A percentile compares a stretch with the other conserved stretches of the same genome.
Conservation (phyloP, 2,329 filamentous ascomycete species). For the Ophiostoma ips region DNA sequence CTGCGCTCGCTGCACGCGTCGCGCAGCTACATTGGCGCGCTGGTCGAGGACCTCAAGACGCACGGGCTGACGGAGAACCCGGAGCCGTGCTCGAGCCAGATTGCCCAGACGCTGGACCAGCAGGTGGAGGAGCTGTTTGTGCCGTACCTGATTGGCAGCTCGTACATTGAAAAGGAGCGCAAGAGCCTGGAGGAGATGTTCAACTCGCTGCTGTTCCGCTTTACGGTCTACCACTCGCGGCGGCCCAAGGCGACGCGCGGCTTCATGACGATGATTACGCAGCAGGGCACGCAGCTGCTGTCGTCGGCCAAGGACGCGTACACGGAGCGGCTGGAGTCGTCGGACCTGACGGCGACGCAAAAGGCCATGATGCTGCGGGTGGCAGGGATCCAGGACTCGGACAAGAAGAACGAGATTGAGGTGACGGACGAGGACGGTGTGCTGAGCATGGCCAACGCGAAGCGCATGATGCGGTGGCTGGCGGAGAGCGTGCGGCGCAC, state of each 20-base stretch:
- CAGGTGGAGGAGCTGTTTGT: conserved; percentile 67
- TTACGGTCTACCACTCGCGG: conserved; percentile 82
- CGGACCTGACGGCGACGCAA: conserved; percentile 75
- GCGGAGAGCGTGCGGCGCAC: conserved; percentile 87
- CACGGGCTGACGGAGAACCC: conserved; percentile 94
- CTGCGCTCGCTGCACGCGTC: conserved; percentile 83
- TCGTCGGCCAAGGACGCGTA: conserved; percentile 84
- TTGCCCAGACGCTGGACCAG: conserved; percentile 59
- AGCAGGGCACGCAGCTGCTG: conserved; percentile 78
- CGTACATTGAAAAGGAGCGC: conserved; percentile 56
- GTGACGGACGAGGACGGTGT: conserved; percentile 81
- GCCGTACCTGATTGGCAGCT: conserved; percentile 53
- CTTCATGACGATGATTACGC: conserved; percentile 83
- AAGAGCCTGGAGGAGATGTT: conserved; percentile 67
- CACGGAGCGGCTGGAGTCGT: conserved; percentile 74
- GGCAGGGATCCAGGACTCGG: conserved; percentile 66
- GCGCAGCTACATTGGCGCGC: conserved; percentile 68
- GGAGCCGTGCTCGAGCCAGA: conserved; percentile 76
- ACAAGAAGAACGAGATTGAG: conserved; percentile 74
- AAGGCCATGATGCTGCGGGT: conserved; percentile 83
- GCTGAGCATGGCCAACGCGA: conserved; percentile 74
- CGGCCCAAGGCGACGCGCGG: conserved; percentile 80
- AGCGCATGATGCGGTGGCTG: conserved; percentile 95
- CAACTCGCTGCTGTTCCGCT: conserved; percentile 89
- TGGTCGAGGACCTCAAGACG: conserved; percentile 86